Percentiles rank a stretch among this genome's conserved stretches.
Evolutionary conservation across 2,329 filamentous ascomycete species (phyloP).

Genomic region (Spiromastix sp.): DNA sequence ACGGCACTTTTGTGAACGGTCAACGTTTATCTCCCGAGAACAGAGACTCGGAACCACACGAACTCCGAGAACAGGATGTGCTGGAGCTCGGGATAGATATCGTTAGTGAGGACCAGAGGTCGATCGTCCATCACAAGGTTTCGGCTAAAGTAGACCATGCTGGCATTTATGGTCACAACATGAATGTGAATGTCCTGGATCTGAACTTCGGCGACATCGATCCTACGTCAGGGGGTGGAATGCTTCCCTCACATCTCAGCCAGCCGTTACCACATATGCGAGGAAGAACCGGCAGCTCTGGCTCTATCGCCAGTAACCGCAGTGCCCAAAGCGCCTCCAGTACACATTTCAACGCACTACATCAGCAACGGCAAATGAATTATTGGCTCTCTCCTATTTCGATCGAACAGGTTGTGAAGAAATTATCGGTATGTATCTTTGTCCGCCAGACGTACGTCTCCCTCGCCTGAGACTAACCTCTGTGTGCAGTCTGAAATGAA

Average conservation of each 20-base stretch:
- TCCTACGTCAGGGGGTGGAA: slow-evolving; percentile 58
- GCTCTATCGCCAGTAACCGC: slow-evolving; percentile 54
- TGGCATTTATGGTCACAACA: slow-evolving; percentile 60
- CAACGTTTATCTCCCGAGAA: slow-evolving; percentile 85
- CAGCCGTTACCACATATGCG: slow-evolving; percentile 56
- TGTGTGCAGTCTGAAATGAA: slow-evolving; percentile 69
- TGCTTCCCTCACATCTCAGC: slow-evolving; percentile 60
- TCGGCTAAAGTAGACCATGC: slow-evolving; percentile 94
- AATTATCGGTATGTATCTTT: slow-evolving; percentile 52
- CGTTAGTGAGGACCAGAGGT: slow-evolving; percentile 96
- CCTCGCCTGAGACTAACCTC: slow-evolving; percentile 6
- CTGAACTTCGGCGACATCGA: slow-evolving; percentile 90
- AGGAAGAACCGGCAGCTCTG: slow-evolving; percentile 58
- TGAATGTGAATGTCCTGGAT: slow-evolving; percentile 66
- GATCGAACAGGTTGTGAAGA: slow-evolving; percentile 89
- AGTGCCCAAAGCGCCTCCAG: slow-evolving; percentile 45
- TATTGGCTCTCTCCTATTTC: slow-evolving; percentile 84
- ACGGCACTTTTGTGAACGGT: slow-evolving; percentile 96
- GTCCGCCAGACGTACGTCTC: not conserved
- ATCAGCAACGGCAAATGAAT: slow-evolving; percentile 64
- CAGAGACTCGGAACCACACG: slow-evolving; percentile 89
- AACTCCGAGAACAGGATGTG: slow-evolving; percentile 82
- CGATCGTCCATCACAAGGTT: slow-evolving; percentile 96
- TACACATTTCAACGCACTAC: slow-evolving; percentile 47
- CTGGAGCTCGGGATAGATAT: slow-evolving; percentile 96